Evolutionary conservation across 768 basidiomycete genomes (phyloP), one percentile per base, ranked within the genome.

Genomic region (Auriscalpium vulgare): DNA sequence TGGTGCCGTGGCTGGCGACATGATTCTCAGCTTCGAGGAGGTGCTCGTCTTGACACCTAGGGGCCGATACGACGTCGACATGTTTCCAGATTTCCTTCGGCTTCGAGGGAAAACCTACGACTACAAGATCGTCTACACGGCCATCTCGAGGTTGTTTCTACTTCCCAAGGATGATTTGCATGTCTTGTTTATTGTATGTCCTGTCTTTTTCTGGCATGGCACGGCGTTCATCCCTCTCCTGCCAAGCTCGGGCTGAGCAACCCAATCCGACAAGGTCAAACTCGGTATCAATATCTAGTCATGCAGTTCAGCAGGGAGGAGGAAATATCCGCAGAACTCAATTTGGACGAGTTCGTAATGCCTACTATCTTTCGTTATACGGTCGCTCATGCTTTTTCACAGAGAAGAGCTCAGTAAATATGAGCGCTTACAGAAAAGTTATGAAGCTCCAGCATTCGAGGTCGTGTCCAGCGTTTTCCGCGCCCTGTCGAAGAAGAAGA

Each of bases 91-190:
- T 53, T 98, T 94, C 75, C 70, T 99, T 66, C 86, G 97, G 45
- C 74, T 98, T 36, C 87, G 94, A n/a, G 97, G 97, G 52, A 97
- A 97, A 73, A 97, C 95, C 1, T 98, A 98, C 72, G 97, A 99
- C 71, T 99, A 99, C 79, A 94, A 97, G 72, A 91, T 99, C 56
- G 77, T 91, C 21, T 97, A 95, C 71, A 78, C 81, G 38, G 88
- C 87, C 59, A 91, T 99, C 62, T 85, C 89, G 21, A 80, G 83
- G 56, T 73, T 98, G 9, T 99, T 98, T 78, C 76, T 98, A 21
- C 77, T 99, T 5, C 97, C 97, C 14, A 95, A 97, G 67, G 97
- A 99, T 65, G 97, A 98, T 62, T 83, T 90, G 53, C 95, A 97
- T 66, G 88, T 97, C 37, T 78, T 97, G 54, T 93, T 99, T 67